These are phyloP conservation scores for Bipolaris bicolor DNA, from an alignment of 2,329 filamentous ascomycete species.

Conservation along the genomic window DNA sequence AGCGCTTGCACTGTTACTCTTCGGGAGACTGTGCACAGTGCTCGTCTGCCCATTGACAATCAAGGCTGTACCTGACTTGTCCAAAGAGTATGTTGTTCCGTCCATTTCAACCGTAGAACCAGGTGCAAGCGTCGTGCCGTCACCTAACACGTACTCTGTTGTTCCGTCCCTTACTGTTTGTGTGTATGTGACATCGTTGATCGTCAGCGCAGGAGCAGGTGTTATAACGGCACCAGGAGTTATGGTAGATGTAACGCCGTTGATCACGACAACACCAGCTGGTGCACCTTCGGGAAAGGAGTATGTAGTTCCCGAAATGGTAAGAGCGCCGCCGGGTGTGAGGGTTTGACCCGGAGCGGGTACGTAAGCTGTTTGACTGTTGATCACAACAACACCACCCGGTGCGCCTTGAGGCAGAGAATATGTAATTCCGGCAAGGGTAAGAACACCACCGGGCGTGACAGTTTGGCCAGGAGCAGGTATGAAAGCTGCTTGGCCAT, in stretches of 20 bases:
- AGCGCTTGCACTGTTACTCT: constrained; percentile 35
- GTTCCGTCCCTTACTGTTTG: constrained; percentile 34
- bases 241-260: constrained; percentile 36
- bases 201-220: constrained; percentile 30
- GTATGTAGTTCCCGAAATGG: constrained; percentile 38
- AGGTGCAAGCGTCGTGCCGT: constrained; percentile 31
- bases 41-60: constrained; percentile 44
- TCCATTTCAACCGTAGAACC: constrained; percentile 32
- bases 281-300: constrained; percentile 29
- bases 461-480: constrained; percentile 34
- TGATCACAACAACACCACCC: constrained; percentile 28
- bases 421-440: constrained; percentile 37
- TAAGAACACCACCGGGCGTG: constrained; percentile 36
- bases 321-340: constrained; percentile 34
- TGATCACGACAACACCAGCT: constrained; percentile 33
- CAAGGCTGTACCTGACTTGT: constrained; percentile 33
- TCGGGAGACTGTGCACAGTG: constrained; percentile 29
- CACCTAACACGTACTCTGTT: constrained; percentile 27
- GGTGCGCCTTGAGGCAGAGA: constrained; percentile 33
- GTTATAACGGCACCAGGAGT: constrained; percentile 17
- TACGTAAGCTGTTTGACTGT: constrained; percentile 36
- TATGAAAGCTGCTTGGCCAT: constrained; percentile 35
- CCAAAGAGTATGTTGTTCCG: constrained; percentile 41
- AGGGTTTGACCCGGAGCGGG: constrained; percentile 34
- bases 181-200: constrained; percentile 37